Base-by-base conservation (phyloP, 2,329 filamentous ascomycete genomes). In the Lachnum nothofagi region DNA sequence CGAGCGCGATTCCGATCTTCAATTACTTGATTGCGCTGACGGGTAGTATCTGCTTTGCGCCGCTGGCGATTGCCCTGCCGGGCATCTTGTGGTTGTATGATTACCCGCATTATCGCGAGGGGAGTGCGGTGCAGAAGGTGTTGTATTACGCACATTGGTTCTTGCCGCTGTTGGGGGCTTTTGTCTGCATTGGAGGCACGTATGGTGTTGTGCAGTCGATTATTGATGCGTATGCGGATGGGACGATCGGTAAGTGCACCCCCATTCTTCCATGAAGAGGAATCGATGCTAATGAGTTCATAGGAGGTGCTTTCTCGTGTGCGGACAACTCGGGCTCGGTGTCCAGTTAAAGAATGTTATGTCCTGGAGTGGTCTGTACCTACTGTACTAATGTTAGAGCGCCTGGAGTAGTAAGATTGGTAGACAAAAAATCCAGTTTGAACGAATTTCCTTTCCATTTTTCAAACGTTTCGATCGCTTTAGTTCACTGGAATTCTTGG, bases 1-100 rank as follows among this genome's bases (percentile, higher is more conserved):
- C 76, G 1, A 68, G 70, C n/a, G 73, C 72, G 0, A 75, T 79
- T 25, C 76, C 76, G 0, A 75, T 79, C 44, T 79, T 79, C 66
- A 75, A 75, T 51, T 77, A 72, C 56, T 56, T 78, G 17, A 56
- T 77, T 20, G 70, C 72, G 2, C 58, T 78, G n/a, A 69, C 72
- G 2, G 75, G 74, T 1, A 70, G 68, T 29, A 49, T 78, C 14
- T 74, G 71, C 34, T 78, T 77, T 55, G 74, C 75, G 24, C 75
- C 74, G 0, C 52, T 79, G 40, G 72, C 71, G 2, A 66, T 79
- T 16, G 65, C 65, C 1, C 58, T 78, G 3, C 75, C 74, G 0
- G 74, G 70, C 0, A 73, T 67, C 66, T 52, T 79, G 3, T 79
- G 76, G 76, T 55, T 78, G 3, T 70, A 74, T 54, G 75, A 76